Evolutionary conservation across 2,329 filamentous ascomycete genomes (phyloP), one percentile per base, ranked within the genome.

Genomic region (Pyricularia sp.): DNA sequence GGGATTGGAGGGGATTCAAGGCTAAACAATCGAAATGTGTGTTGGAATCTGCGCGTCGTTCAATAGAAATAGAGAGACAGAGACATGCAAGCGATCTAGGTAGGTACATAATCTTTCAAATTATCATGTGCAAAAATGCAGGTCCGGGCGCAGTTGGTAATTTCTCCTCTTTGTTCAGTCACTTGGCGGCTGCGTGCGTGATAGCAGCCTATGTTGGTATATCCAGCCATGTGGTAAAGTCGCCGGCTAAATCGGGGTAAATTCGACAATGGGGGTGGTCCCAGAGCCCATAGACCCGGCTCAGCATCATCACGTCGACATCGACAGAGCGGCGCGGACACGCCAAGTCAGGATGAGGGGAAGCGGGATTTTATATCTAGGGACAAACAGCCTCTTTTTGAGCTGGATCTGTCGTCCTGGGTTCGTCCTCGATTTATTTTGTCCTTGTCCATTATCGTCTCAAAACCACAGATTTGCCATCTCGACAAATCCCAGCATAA

Each of bases 191-290:
- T 14, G 14, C 5, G 14, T 30, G 26, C 5, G 1, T 55, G 42
- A 20, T n/a, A 55, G 42, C 26, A 63, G 59, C 23, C 59, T 30
- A 26, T 20, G 25, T 17, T 63, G 25, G 23, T 12, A 63, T 63
- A 26, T 63, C 59, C 59, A 63, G 59, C 25, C 59, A 28, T 28
- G 14, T 28, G 23, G 72, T 68, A 69, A 69, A 64, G 68, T 70
- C 42, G 71, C 70, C 65, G 65, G 65, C 25, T 66, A 66, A 66
- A 66, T 66, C 31, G 50, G 59, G 64, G 50, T 68, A 68, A 65
- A 63, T 70, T 63, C 42, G 65, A 36, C 63, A 42, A 14, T 28
- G 50, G 17, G 17, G 17, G 69, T 64, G 68, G 59, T 70, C 67
- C 30, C 61, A 14, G 64, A 25, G 6, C 12, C 30, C 28, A 25